Conservation (phyloP, 2,329 filamentous ascomycete genomes). For the Volutella citrinella region DNA sequence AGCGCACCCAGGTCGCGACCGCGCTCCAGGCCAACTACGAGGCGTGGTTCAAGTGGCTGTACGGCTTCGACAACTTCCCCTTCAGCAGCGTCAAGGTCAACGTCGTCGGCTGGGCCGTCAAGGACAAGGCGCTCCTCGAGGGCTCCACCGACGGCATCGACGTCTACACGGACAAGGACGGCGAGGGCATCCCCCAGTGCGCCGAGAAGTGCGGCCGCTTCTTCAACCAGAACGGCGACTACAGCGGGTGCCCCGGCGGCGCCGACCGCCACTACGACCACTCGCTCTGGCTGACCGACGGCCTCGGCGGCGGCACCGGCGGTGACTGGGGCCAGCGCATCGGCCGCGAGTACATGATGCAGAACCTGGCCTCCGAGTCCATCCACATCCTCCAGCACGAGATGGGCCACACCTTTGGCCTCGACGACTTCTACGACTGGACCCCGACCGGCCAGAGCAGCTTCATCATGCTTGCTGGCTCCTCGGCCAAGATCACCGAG, state of each 20-base stretch:
- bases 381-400: conserved; percentile 47
- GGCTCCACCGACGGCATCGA: conserved; percentile 35
- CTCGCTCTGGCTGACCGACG: conserved; percentile 46
- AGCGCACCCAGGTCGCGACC: conserved; percentile 34
- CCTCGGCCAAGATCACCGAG: conserved; percentile 39
- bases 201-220: conserved; percentile 38
- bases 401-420: too few species aligned
- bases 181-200: conserved; percentile 40
- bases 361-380: conserved; percentile 31
- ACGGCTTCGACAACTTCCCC: conserved; percentile 43
- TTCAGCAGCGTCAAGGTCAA: conserved; percentile 36
- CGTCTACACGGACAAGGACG: conserved; percentile 40
- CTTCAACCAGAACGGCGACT: conserved; percentile 43
- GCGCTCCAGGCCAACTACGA: conserved; percentile 34
- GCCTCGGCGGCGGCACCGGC: conserved; percentile 41
- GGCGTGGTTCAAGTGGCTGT: conserved; percentile 41
- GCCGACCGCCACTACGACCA: conserved; percentile 41
- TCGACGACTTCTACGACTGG: conserved; percentile 36
- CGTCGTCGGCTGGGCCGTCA: conserved; percentile 43
- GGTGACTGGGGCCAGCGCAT: too few species aligned
- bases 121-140: conserved; percentile 33
- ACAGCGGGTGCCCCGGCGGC: conserved; percentile 33
- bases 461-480: conserved; percentile 45
- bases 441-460: conserved; percentile 37
- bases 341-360: conserved; percentile 42